Conservation (phyloP, 306 rosid species). For the Citrullus amarus region DNA sequence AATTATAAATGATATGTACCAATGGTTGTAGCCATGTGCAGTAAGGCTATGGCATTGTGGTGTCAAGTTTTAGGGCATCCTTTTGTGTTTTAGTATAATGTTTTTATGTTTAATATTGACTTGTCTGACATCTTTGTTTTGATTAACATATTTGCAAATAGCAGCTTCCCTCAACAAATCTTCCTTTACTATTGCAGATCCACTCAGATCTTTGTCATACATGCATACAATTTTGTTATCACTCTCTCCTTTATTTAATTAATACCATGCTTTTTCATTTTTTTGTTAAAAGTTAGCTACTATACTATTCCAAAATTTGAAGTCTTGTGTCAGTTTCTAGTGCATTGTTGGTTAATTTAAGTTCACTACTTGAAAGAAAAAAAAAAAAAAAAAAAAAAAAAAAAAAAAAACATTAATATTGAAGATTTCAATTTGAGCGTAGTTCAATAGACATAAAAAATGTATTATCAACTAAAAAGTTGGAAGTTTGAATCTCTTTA, state of each 20-base stretch:
- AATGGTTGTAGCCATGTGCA: conserved; percentile 7
- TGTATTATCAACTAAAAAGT: no score
- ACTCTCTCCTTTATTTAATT: neutral
- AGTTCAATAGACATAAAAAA: no score
- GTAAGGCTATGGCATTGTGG: neutral
- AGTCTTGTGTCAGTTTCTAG: neutral
- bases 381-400: no score
- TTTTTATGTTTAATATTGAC: neutral
- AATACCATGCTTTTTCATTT: neutral
- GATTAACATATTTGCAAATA: neutral
- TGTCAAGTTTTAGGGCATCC: neutral
- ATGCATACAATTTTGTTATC: neutral
- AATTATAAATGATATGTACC: neutral
- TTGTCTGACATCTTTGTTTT: conserved; percentile 7
- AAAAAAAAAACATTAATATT: no score
- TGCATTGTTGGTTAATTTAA: neutral
- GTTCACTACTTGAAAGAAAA: no score
- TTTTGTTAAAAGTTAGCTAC: no score
- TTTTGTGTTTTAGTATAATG: neutral
- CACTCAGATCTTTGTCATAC: neutral
- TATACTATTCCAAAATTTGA: neutral
- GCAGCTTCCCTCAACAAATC: neutral
- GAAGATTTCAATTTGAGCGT: no score
- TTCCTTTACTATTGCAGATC: neutral
- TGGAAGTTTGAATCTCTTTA: no score